phyloP scores from a whole-genome alignment of 2,329 filamentous ascomycete species.

The Drechslerella dactyloides region DNA sequence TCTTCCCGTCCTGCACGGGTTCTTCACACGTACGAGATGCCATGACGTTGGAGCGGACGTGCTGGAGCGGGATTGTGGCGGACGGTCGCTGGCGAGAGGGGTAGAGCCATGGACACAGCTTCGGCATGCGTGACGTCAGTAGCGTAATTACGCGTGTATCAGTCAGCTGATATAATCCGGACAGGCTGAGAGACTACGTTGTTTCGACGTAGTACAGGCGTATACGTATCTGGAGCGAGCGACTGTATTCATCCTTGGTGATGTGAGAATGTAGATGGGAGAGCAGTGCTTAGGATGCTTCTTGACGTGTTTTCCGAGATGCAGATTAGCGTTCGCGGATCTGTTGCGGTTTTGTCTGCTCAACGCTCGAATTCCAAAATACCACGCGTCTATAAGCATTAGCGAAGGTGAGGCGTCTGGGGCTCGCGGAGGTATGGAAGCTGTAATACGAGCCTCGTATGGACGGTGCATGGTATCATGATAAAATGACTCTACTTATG shows the following conservation, averaged over 20 bases:
- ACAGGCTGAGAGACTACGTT: no score
- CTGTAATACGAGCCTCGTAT: no score
- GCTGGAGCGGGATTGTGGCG: conserved; percentile 24
- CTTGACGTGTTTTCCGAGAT: no score
- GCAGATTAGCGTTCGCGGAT: not conserved
- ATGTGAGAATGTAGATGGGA: no score
- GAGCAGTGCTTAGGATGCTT: no score
- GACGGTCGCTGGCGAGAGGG: not conserved
- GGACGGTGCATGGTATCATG: no score
- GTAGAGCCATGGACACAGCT: not conserved
- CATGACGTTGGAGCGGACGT: conserved; percentile 28
- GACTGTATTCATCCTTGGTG: no score
- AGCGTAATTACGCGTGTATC: not conserved
- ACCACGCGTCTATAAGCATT: conserved; percentile 9
- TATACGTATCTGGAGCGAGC: no score
- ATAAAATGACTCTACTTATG: not conserved
- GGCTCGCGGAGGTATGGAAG: no score
- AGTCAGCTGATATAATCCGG: not conserved
- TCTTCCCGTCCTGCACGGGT: conserved; percentile 4
- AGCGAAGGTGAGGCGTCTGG: no score
- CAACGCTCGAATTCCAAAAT: conserved; percentile 35
- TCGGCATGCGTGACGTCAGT: not conserved
- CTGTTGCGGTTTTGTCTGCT: no score
- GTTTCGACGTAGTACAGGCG: no score
- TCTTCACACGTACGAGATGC: not conserved